Evolutionary conservation across 2,329 filamentous ascomycete genomes (phyloP).

Genomic region (Fusarium sp.): DNA sequence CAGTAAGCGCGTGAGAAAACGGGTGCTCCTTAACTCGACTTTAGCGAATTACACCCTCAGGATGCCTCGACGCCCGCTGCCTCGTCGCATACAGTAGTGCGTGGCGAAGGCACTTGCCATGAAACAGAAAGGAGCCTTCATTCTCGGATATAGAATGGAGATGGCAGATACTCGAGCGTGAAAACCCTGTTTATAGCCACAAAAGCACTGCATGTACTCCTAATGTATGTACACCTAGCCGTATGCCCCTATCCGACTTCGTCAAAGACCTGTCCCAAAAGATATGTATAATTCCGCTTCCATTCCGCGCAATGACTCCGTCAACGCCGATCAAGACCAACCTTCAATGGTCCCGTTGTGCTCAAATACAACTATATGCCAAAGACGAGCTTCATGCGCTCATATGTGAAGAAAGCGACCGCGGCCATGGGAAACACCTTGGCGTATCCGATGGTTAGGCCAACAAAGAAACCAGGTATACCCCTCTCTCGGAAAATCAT

Average conservation of each 20-base stretch:
- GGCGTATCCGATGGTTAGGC: slow-evolving; percentile 92
- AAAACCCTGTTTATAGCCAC: slow-evolving; percentile 7
- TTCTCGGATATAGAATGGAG: slow-evolving; percentile 4
- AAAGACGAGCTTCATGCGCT: slow-evolving; percentile 72
- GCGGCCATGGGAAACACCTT: slow-evolving; percentile 94
- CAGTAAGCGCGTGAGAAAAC: slow-evolving; percentile 28
- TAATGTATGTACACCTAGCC: slow-evolving; percentile 27
- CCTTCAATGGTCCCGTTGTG: slow-evolving; percentile 10
- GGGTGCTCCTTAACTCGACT: not conserved
- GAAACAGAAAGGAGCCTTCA: not conserved
- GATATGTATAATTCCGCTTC: slow-evolving; percentile 30
- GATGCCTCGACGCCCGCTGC: slow-evolving; percentile 5
- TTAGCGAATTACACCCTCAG: slow-evolving; percentile 1
- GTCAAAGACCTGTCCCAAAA: slow-evolving; percentile 27
- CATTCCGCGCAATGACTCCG: slow-evolving; percentile 36
- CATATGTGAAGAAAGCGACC: slow-evolving; percentile 74
- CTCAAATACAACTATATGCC: slow-evolving; percentile 66
- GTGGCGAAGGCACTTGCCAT: slow-evolving; percentile 21
- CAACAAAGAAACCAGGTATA: slow-evolving; percentile 87
- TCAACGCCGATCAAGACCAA: slow-evolving; percentile 44
- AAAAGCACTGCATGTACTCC: slow-evolving; percentile 5
- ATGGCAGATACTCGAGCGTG: slow-evolving; percentile 18
- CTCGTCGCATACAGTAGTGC: slow-evolving; percentile 14
- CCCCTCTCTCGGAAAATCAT: slow-evolving; percentile 84
- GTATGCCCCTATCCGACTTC: slow-evolving; percentile 16